These are phyloP conservation scores for Gossypium davidsonii DNA, from an alignment of 441 rosid species.

Conservation along the genomic window DNA sequence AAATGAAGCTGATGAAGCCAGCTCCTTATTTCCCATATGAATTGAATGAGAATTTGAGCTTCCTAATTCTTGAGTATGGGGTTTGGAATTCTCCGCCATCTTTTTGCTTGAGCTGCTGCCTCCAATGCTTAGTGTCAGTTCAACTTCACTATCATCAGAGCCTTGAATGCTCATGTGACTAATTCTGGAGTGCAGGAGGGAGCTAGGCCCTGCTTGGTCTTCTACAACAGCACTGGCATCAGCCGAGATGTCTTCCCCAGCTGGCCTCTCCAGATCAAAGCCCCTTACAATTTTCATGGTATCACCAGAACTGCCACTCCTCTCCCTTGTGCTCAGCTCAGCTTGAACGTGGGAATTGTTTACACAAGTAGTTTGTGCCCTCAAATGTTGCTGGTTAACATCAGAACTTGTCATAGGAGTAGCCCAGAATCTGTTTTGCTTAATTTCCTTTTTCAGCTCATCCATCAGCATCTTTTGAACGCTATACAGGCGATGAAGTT, in stretches of 20 bases:
- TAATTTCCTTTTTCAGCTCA: conserved; percentile 38
- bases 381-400: conserved; percentile 21
- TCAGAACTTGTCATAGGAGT: conserved; percentile 14
- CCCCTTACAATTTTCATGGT: conserved; percentile 23
- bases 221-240: conserved; percentile 21
- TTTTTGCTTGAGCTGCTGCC: conserved; percentile 24
- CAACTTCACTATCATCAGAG: conserved; percentile 46
- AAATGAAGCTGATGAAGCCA: conserved; percentile 26
- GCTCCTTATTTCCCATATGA: conserved; percentile 13
- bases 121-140: conserved; percentile 70
- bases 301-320: conserved; percentile 43
- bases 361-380: conserved; percentile 13
- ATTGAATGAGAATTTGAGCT: neutral
- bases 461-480: conserved; percentile 63
- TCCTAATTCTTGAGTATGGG: neutral
- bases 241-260: conserved; percentile 33
- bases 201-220: conserved; percentile 25
- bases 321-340: conserved; percentile 38
- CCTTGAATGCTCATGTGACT: conserved; percentile 21
- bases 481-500: conserved; percentile 66
- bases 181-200: conserved; percentile 1
- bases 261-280: conserved; percentile 38
- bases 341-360: conserved; percentile 13
- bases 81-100: conserved; percentile 7
- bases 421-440: conserved; percentile 28